A percentile compares a stretch with the other conserved stretches of the same genome.
phyloP scores from a whole-genome alignment of 169 alveolate species.

The Nephromyces sp. region DNA sequence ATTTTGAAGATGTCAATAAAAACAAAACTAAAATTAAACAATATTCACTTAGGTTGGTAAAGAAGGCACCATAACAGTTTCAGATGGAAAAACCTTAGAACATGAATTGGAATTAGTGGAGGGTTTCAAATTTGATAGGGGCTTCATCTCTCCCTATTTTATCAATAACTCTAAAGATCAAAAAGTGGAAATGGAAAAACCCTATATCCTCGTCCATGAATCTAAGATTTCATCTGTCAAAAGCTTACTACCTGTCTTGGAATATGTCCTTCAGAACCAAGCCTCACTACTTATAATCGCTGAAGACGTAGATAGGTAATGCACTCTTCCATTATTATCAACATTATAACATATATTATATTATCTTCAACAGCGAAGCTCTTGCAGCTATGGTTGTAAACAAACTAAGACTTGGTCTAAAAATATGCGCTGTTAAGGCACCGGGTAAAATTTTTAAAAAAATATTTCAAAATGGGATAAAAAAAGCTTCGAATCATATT shows the following conservation, averaged over 20 bases:
- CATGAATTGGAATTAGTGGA: slow-evolving; percentile 96
- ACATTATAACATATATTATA: not conserved
- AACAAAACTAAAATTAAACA: too few relatives aligned
- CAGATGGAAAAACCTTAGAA: slow-evolving; percentile 92
- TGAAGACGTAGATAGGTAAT: slow-evolving; percentile 88
- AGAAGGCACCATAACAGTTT: slow-evolving; percentile 95
- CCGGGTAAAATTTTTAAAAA: too few relatives aligned
- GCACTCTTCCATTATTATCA: not conserved
- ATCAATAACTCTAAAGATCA: slow-evolving; percentile 87
- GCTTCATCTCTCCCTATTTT: slow-evolving; percentile 96
- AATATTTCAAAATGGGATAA: too few relatives aligned
- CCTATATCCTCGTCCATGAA: slow-evolving; percentile 85
- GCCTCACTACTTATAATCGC: slow-evolving; percentile 89
- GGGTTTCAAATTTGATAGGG: slow-evolving; percentile 95
- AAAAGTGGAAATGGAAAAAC: slow-evolving; percentile 83
- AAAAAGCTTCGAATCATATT: too few relatives aligned
- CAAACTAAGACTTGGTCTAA: slow-evolving; percentile 91
- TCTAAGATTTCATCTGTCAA: slow-evolving; percentile 85
- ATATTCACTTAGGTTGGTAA: too few relatives aligned
- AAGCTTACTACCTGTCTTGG: slow-evolving; percentile 85
- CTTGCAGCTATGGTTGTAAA: slow-evolving; percentile 93
- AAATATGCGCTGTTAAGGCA: slow-evolving; percentile 81
- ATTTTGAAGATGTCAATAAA: too few relatives aligned
- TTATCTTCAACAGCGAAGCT: slow-evolving; percentile 77
- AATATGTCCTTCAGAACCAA: slow-evolving; percentile 82